Evolutionary conservation across 176 grass and related monocot genomes (phyloP).

Genomic region (Poa annua): DNA sequence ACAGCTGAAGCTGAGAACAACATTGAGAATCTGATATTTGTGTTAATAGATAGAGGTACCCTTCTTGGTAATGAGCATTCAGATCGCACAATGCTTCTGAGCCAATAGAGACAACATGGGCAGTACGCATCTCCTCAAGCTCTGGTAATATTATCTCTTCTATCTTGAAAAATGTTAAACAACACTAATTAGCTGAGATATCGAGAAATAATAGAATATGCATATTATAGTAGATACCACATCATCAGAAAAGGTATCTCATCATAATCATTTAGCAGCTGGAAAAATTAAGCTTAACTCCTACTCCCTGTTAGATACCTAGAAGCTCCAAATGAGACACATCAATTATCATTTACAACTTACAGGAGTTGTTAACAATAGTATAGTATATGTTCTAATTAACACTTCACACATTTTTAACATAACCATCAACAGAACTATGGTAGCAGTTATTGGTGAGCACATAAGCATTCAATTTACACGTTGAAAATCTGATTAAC

Average conservation of each 20-base stretch:
- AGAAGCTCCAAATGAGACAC: slow-evolving; percentile 21
- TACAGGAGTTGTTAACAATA: background rate
- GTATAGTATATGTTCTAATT: background rate
- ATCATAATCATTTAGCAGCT: slow-evolving; percentile 14
- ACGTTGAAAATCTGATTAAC: slow-evolving; percentile 4
- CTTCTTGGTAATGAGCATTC: slow-evolving; percentile 74
- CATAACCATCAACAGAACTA: slow-evolving; percentile 22
- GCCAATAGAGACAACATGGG: slow-evolving; percentile 95
- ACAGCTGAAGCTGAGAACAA: slow-evolving; percentile 6
- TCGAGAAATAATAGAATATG: slow-evolving; percentile 17
- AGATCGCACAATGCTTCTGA: slow-evolving; percentile 77
- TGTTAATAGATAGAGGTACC: slow-evolving; percentile 47
- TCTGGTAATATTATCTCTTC: slow-evolving; percentile 96
- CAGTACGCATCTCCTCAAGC: slow-evolving; percentile 91
- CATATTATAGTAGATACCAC: slow-evolving; percentile 20
- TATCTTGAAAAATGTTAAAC: slow-evolving; percentile 64
- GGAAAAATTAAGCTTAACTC: background rate
- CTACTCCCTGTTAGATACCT: background rate
- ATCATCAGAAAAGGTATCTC: slow-evolving; percentile 5
- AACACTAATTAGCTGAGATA: slow-evolving; percentile 41
- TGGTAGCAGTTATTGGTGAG: background rate
- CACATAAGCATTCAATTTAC: slow-evolving; percentile 9
- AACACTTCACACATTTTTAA: background rate
- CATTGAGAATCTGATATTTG: slow-evolving; percentile 34
- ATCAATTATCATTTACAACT: slow-evolving; percentile 11